Conservation (phyloP, 2,329 filamentous ascomycete genomes). For the Claviceps cyperi region DNA sequence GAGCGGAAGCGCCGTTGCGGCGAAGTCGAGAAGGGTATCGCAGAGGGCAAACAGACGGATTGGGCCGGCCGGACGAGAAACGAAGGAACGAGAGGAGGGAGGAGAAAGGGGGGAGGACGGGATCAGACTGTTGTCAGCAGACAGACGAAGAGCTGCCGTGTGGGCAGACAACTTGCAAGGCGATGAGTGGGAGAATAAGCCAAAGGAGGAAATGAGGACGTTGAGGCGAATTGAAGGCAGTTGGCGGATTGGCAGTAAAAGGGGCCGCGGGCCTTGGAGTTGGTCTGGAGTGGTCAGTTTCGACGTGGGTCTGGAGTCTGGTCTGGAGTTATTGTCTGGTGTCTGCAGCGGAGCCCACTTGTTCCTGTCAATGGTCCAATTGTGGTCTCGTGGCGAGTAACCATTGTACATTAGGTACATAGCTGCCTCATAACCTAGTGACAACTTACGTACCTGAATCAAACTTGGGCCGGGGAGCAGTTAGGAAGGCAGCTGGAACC, state of each 20-base stretch:
- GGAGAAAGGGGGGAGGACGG: neutral
- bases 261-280: neutral
- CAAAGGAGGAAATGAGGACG: neutral
- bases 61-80: neutral
- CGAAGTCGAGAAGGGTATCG: conserved; percentile 3
- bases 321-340: no score
- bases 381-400: no score
- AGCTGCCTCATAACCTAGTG: no score
- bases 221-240: neutral
- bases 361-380: no score
- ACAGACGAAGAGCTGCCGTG: neutral
- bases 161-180: neutral
- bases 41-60: neutral
- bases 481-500: no score
- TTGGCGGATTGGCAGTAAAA: neutral
- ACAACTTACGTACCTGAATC: no score
- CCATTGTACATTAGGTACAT: no score
- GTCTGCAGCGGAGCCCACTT: no score
- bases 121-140: neutral
- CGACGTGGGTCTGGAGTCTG: neutral
- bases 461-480: no score
- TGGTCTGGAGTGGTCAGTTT: neutral
- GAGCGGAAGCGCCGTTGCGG: neutral
- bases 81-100: neutral
- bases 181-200: neutral